Conservation (phyloP, 2,329 filamentous ascomycete species). For the Cyphellophora europaea region DNA sequence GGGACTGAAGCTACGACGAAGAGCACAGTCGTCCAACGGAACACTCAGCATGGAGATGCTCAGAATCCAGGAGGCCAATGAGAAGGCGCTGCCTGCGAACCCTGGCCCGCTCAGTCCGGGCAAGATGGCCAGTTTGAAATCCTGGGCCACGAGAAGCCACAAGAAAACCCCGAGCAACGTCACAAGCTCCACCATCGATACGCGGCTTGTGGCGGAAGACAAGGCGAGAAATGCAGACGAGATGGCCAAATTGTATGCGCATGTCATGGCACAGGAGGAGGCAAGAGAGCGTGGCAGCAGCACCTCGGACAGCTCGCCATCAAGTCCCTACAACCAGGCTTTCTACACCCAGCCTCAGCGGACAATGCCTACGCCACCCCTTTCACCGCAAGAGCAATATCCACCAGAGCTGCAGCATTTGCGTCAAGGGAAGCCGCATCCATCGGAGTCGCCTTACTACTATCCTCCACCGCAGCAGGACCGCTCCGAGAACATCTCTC, state of each 20-base stretch:
- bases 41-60: conserved; percentile 50
- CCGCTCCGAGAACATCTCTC: conserved; percentile 9
- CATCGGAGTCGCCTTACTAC: conserved; percentile 4
- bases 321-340: conserved; percentile 8
- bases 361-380: conserved; percentile 5
- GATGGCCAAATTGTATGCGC: conserved; percentile 82
- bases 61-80: conserved; percentile 26
- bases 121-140: conserved; percentile 27
- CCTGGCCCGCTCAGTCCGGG: conserved; percentile 23
- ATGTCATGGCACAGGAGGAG: conserved; percentile 81
- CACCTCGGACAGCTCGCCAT: conserved; percentile 1
- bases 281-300: conserved; percentile 24
- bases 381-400: conserved; percentile 8
- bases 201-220: conserved; percentile 64
- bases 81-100: conserved; percentile 8
- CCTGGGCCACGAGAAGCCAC: conserved; percentile 28
- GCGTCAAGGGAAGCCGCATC: conserved; percentile 4
- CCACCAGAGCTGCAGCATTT: conserved; percentile 24
- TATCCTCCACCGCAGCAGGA: conserved; percentile 10
- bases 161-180: conserved; percentile 38
- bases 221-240: conserved; percentile 67
- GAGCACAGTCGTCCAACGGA: conserved; percentile 42
- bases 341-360: neutral
- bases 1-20: conserved; percentile 44
- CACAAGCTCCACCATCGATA: conserved; percentile 60